Evolutionary conservation across 1,284 basidiomycete genomes (phyloP).

Genomic region (Ustilago shanxiensis): DNA sequence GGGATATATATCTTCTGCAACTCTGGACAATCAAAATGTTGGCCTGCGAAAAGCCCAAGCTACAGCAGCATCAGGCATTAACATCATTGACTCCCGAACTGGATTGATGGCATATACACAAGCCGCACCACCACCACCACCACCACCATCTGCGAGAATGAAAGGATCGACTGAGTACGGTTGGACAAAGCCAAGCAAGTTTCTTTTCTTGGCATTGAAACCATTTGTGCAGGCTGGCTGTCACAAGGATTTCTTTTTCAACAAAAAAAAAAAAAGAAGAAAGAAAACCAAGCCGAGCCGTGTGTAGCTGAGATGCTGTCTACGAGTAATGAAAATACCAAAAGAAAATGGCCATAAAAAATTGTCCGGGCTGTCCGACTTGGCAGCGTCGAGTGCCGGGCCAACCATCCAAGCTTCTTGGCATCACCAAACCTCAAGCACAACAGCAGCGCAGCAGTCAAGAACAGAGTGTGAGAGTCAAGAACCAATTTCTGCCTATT

Average conservation of each 20-base stretch:
- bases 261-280: too few relatives aligned
- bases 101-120: conserved; percentile 6
- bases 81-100: background rate
- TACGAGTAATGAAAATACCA: background rate
- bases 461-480: background rate
- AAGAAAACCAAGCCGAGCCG: too few relatives aligned
- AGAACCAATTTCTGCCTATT: background rate
- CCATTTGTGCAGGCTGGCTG: background rate
- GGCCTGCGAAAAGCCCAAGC: conserved; percentile 3
- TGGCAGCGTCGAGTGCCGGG: conserved; percentile 5
- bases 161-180: background rate
- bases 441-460: background rate
- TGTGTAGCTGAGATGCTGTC: too few relatives aligned
- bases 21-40: background rate
- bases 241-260: background rate
- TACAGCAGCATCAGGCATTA: conserved; percentile 4
- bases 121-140: too few relatives aligned
- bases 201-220: conserved; percentile 8
- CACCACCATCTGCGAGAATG: background rate
- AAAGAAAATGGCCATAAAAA: background rate
- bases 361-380: conserved; percentile 1
- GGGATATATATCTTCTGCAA: conserved; percentile 13
- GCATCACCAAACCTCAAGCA: background rate
- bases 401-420: conserved; percentile 8
- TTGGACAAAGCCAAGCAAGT: conserved; percentile 2